Percentiles rank a stretch among this genome's conserved stretches.
Evolutionary conservation across 2,329 filamentous ascomycete genomes (phyloP).

Genomic region (Remersonia thermophila): DNA sequence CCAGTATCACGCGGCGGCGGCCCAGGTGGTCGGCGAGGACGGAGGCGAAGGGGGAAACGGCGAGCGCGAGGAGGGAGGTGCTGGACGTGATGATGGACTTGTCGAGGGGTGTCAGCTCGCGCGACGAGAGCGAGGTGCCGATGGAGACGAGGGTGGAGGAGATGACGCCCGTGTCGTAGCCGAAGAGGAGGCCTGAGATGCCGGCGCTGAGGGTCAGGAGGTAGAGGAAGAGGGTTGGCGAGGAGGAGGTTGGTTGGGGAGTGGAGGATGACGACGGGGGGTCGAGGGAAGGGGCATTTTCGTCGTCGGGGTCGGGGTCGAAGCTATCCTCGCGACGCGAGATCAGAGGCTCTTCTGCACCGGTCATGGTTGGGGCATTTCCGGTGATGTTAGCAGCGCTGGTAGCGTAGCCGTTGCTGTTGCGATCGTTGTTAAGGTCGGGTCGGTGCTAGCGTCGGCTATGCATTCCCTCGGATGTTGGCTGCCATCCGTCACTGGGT

Average conservation of each 20-base stretch:
- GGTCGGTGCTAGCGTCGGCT: no score
- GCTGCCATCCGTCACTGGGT: no score
- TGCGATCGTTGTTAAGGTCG: no score
- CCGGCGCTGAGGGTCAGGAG: slow-evolving; percentile 51
- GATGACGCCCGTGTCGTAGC: slow-evolving; percentile 58
- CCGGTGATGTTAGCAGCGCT: not conserved
- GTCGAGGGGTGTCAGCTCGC: slow-evolving; percentile 47
- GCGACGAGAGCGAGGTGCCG: slow-evolving; percentile 43
- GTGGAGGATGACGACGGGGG: slow-evolving; percentile 1
- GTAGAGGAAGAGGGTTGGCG: slow-evolving; percentile 43
- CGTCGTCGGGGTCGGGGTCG: not conserved
- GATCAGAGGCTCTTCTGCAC: slow-evolving; percentile 16
- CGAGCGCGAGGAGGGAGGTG: slow-evolving; percentile 53
- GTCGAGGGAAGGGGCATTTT: not conserved
- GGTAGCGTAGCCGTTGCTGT: no score
- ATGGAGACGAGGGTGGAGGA: slow-evolving; percentile 56
- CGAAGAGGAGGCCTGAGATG: slow-evolving; percentile 56
- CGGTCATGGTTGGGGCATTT: slow-evolving; percentile 11
- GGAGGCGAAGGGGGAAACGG: slow-evolving; percentile 51
- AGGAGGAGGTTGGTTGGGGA: slow-evolving; percentile 1
- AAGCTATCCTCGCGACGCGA: not conserved
- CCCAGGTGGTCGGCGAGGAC: slow-evolving; percentile 50
- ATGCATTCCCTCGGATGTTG: no score
- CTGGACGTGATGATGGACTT: slow-evolving; percentile 61
- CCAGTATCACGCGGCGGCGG: slow-evolving; percentile 49